Conservation (phyloP, 352 stramenopile genomes). For the Phytophthora pisi region DNA sequence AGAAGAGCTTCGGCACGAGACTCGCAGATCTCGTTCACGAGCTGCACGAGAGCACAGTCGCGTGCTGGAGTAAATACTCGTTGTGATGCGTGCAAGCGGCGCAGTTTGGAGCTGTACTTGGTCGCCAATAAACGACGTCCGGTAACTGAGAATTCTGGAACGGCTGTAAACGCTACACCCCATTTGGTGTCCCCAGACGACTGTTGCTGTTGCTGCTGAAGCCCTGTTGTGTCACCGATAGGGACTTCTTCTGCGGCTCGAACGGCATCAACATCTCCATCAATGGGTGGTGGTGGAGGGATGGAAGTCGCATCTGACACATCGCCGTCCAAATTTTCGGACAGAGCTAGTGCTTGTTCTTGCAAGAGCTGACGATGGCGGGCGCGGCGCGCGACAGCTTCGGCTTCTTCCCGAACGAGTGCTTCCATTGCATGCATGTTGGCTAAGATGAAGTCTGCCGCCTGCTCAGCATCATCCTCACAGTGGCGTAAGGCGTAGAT, state of each 20-base stretch:
- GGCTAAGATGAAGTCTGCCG: constrained; percentile 82
- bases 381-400: constrained; percentile 50
- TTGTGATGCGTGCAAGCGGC: constrained; percentile 69
- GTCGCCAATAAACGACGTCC: constrained; percentile 70
- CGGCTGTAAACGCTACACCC: constrained; percentile 86
- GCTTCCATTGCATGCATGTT: constrained; percentile 87
- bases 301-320: constrained; percentile 9
- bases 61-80: constrained; percentile 66
- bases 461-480: constrained; percentile 83
- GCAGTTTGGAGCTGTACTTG: constrained; percentile 73
- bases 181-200: constrained; percentile 68
- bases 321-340: constrained; percentile 24
- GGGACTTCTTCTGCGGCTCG: constrained; percentile 62
- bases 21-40: constrained; percentile 89
- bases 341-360: constrained; percentile 30
- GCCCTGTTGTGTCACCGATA: constrained; percentile 35
- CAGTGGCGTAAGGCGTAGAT: constrained; percentile 83
- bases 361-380: constrained; percentile 56
- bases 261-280: constrained; percentile 35
- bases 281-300: constrained; percentile 30
- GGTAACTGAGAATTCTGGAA: constrained; percentile 86
- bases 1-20: constrained; percentile 72
- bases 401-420: constrained; percentile 77
- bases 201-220: constrained; percentile 25
- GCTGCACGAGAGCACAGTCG: constrained; percentile 75